Base-by-base conservation (phyloP, 2,329 filamentous ascomycete species). In the Exutisphaerella laricina region DNA sequence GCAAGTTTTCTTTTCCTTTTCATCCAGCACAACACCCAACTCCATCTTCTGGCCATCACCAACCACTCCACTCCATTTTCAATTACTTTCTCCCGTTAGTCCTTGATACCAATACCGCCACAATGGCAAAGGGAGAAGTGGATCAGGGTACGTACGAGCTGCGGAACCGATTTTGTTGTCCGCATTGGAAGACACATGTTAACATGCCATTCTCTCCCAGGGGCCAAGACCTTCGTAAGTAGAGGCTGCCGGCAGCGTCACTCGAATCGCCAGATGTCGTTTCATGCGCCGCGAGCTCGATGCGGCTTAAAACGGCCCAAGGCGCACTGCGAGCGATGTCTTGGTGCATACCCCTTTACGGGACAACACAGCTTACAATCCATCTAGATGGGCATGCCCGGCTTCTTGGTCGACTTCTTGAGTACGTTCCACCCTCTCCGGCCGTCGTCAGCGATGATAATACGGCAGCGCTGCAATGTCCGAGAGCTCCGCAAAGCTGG, bases 361-460 rank as follows among this genome's bases (percentile, higher is more conserved):
- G 20, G 13, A 7, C 14, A 26, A 25, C 12, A 39, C 18, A 31
- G 42, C 39, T 43, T 23, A 47, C 36, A 44, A 25, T 17, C 4
- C 35, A 34, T 33, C 28, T 18, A 44, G 41, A 58, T 62, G 55
- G 59, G 59, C 57, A 61, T 62, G 59, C 59, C 59, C 49, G 86
- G 87, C 71, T 97, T 97, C 80, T 68, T 96, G 70, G 87, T 94
- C 69, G 90, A 97, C 79, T 97, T 97, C 82, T 70, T 97, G 82
- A 97, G 88, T 94, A 94, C 68, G 89, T 92, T 53, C 29, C 4
- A 39, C 36, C 49, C n/a, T 35, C 10, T 34, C 7, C 25, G 14
- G 12, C n/a, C 35, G 5, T 17, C n/a, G 22, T 20, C 38, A 38
- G 26, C 35, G 44, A 44, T 40, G 43, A 16, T 17, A 17, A 32